These are phyloP conservation scores for Scedosporium apiospermum DNA, from an alignment of 2,329 filamentous ascomycete species.

Conservation along the genomic window DNA sequence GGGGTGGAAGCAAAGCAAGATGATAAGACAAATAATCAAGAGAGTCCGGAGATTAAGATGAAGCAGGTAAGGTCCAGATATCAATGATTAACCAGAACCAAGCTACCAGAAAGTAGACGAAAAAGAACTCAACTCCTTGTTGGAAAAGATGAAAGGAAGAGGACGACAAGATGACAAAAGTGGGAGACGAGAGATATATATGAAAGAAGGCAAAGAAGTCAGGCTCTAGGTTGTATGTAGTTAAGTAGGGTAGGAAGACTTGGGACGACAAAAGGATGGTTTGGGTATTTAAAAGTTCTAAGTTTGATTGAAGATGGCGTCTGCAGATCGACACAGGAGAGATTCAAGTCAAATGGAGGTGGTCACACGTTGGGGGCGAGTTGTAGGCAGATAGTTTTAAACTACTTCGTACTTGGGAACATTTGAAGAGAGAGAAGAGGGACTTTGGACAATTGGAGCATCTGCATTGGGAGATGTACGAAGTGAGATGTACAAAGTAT, in stretches of 20 bases:
- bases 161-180: not conserved
- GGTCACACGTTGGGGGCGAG: not conserved
- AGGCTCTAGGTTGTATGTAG: not conserved
- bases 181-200: constrained; percentile 4
- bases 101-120: not conserved
- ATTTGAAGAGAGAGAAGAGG: not conserved
- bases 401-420: too few species aligned
- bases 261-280: too few species aligned
- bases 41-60: not conserved
- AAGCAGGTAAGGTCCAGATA: not conserved
- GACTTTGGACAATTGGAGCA: not conserved
- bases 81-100: constrained; percentile 1
- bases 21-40: not conserved
- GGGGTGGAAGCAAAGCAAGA: not conserved
- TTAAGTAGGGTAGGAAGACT: not conserved
- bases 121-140: not conserved
- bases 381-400: not conserved
- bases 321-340: not conserved
- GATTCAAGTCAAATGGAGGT: too few species aligned
- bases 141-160: constrained; percentile 2
- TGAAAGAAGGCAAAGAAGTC: constrained; percentile 3
- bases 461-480: not conserved
- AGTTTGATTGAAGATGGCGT: not conserved
- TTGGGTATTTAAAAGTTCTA: not conserved
- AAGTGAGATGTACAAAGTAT: not conserved